Evolutionary conservation across 306 rosid species (phyloP).

Genomic region (Quercus engelmannii): DNA sequence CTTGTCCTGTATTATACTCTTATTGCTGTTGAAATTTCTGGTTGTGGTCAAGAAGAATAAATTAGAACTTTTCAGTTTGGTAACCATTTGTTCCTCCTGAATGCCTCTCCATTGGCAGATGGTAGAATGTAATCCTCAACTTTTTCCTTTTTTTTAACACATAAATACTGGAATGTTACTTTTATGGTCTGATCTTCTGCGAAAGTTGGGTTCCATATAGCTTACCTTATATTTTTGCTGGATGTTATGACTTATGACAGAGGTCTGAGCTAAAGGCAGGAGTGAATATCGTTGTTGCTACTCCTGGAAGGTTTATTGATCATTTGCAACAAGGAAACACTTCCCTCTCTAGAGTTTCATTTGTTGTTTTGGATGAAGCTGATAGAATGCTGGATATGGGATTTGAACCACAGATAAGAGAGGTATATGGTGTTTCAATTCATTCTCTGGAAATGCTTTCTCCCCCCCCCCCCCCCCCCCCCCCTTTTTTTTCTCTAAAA

Average conservation of each 20-base stretch:
- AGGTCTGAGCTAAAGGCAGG: conserved; percentile 85
- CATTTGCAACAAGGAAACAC: conserved; percentile 89
- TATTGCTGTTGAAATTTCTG: not conserved
- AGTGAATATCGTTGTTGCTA: conserved; percentile 76
- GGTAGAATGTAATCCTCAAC: not conserved
- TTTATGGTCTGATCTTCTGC: not conserved
- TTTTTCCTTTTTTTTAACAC: not conserved
- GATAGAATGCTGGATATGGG: conserved; percentile 98
- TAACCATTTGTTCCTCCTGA: not conserved
- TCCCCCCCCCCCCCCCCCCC: not conserved
- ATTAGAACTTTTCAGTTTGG: not conserved
- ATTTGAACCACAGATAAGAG: conserved; percentile 82
- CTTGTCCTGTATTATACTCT: conserved; percentile 1
- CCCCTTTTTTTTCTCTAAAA: not conserved
- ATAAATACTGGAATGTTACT: not conserved
- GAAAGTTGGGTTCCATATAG: not conserved
- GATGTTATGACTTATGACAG: conserved; percentile 33
- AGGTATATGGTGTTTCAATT: conserved; percentile 41
- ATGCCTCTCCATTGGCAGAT: not conserved
- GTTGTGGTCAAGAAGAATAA: conserved; percentile 2
- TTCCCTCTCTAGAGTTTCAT: conserved; percentile 70
- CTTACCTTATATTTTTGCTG: conserved; percentile 17
- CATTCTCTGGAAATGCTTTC: not conserved
- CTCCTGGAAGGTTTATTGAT: conserved; percentile 90
- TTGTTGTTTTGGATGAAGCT: conserved; percentile 85